Base-by-base conservation (phyloP, 2,329 filamentous ascomycete species). In the Didymellaceae sp. region DNA sequence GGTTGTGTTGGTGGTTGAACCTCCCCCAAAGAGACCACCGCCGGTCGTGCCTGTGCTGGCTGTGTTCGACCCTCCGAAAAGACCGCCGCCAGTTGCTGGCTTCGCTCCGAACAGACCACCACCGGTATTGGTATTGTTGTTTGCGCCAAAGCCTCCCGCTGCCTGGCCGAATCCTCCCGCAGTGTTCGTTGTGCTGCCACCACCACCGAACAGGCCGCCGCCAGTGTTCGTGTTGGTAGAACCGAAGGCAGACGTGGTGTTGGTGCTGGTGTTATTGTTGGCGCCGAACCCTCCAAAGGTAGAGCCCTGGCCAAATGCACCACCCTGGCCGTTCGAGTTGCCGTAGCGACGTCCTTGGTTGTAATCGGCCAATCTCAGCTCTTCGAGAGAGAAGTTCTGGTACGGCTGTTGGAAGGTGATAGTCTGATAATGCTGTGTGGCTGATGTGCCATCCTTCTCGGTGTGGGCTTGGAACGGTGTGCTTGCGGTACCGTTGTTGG, bases 321-420 rank as follows among this genome's bases (percentile, higher is more conserved):
- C 91, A 37, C 85, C 78, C 59, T 91, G 88, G 22, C 90, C 91
- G 55, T 88, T 90, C 32, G 83, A 82, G 73, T 93, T 96, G 25
- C 92, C 94, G 70, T 84, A 90, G 45, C 88, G 87, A 52, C 92
- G 86, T 41, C 92, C 92, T 73, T 92, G 89, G 52, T 87, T 84
- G 71, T 99, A 99, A 74, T 99, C 94, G 35, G 86, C 90, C 54
- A 96, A 49, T 49, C 78, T 74, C 61, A 81, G 53, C 59, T 81
- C 78, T 57, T 88, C 94, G n/a, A 90, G 84, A 8, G 93, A 97
- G 79, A 88, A 97, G 71, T 94, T 95, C 72, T 86, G 87, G 77
- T 93, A 95, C 1, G 88, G 83, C 18, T 87, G 85, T 75, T 89
- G 87, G 71, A 93, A 91, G 17, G 87, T 78, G 48, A 95, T 85